Base-by-base conservation (phyloP, 2,329 filamentous ascomycete genomes). In the Aspergillus luchuensis region DNA sequence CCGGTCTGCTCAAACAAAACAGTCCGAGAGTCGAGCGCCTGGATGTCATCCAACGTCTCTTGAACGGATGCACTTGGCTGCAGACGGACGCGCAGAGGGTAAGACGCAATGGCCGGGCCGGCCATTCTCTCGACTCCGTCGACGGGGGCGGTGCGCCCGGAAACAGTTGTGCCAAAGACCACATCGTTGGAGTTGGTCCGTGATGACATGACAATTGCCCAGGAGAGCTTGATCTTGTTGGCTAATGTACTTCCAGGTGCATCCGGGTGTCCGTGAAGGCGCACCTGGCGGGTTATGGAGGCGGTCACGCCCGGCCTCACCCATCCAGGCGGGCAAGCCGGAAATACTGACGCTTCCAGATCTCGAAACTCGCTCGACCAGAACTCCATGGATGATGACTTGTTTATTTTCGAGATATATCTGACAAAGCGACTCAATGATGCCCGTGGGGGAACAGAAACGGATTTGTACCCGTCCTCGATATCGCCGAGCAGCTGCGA, bases 21-120 rank as follows among this genome's bases (percentile, higher is more conserved):
- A 19, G 11, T 10, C 4, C n/a, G 19, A 17, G 19, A n/a, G 19
- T 45, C 41, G 15, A 17, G 41, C 10, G n/a, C 41, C 19, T 45
- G 41, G 4, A 45, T 10, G 8, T 45, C 41, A 45, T n/a, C 41
- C 13, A 45, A 45, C 41, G 13, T 45, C 19, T n/a, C n/a, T 45
- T 45, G 41, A 19, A 45, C 41, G 19, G 41, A 45, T 17, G 19
- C 7, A n/a, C 19, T 7, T 4, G 4, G 5, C 8, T 45, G n/a
- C 41, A 45, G 13, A 30, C 63, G 67, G 8, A 77, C 56, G 4
- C 77, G 69, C 13, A 77, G 68, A 1, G 78, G 78, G 3, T 77
- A 72, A 5, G 77, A 78, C 4, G 76, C 70, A 15, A 80, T 72
- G 0, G 76, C 75, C 5, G 78, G 74, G 6, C 76, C 78, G 36